A percentile compares a stretch with the other conserved stretches of the same genome.
phyloP scores from a whole-genome alignment of 345 rosid genomes.

The Pistacia integerrima region DNA sequence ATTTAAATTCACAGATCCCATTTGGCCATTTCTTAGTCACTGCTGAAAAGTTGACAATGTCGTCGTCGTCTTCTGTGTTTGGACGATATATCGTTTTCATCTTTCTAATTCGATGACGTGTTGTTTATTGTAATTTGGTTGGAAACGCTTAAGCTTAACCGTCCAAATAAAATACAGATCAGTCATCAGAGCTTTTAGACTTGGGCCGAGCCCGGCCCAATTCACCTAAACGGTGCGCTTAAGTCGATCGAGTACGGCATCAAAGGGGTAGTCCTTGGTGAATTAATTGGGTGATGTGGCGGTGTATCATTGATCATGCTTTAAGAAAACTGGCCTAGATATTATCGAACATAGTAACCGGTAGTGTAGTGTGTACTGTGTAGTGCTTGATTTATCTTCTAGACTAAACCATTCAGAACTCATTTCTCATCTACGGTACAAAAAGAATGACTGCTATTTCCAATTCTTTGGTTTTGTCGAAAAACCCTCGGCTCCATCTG shows the following conservation, averaged over 20 bases:
- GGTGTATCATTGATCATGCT: neutral
- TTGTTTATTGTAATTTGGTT: neutral
- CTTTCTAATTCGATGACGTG: neutral
- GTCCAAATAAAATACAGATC: too few species aligned
- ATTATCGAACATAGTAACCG: neutral
- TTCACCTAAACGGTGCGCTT: neutral
- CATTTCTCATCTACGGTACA: conserved; percentile 3
- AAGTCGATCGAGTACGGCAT: too few species aligned
- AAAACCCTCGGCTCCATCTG: conserved; percentile 29
- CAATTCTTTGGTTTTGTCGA: conserved; percentile 49
- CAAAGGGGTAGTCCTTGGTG: neutral
- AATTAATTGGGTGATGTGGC: neutral
- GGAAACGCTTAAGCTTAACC: too few species aligned
- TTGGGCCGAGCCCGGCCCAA: neutral
- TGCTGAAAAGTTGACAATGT: neutral
- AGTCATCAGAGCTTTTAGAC: too few species aligned
- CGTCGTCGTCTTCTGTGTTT: neutral
- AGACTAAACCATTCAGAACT: conserved; percentile 8
- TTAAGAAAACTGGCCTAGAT: neutral
- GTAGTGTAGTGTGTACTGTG: neutral
- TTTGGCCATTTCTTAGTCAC: neutral
- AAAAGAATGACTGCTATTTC: conserved; percentile 51
- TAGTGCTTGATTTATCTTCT: neutral
- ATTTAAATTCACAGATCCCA: neutral
- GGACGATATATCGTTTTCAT: neutral